Percentiles rank a stretch among this genome's conserved stretches.
Conservation (phyloP, 2,329 filamentous ascomycete species). For the Neophaeococcomyces aloes region DNA sequence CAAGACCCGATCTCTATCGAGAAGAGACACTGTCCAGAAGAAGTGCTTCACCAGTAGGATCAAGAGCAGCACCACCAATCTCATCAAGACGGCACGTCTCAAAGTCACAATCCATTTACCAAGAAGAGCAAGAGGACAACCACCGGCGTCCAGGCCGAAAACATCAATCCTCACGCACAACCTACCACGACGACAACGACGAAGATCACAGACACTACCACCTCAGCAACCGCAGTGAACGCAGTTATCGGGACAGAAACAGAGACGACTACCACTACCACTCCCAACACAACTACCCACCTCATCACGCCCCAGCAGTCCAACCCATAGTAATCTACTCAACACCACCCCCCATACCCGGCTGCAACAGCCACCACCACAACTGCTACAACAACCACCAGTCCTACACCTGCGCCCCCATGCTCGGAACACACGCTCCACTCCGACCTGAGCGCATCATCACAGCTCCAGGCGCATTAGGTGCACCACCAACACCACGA, state of each 20-base stretch:
- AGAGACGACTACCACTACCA: background rate
- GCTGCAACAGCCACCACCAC: conserved; percentile 1
- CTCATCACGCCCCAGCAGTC: background rate
- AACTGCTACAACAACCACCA: too few relatives aligned
- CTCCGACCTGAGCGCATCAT: too few relatives aligned
- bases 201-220: background rate
- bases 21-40: conserved; percentile 1
- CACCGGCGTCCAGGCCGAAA: background rate
- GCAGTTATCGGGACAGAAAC: conserved; percentile 4
- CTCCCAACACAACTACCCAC: background rate
- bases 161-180: background rate
- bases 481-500: background rate
- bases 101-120: background rate
- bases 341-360: conserved; percentile 1
- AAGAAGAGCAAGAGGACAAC: background rate
- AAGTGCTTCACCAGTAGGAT: conserved; percentile 5
- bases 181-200: conserved; percentile 4
- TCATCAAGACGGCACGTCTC: conserved; percentile 3
- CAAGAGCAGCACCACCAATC: conserved; percentile 1
- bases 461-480: too few relatives aligned
- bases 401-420: background rate
- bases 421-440: too few relatives aligned
- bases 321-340: conserved; percentile 8
- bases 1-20: background rate
- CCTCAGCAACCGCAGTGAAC: background rate